Base-by-base conservation (phyloP, 1,284 basidiomycete species). In the Ceratobasidium sp. region DNA sequence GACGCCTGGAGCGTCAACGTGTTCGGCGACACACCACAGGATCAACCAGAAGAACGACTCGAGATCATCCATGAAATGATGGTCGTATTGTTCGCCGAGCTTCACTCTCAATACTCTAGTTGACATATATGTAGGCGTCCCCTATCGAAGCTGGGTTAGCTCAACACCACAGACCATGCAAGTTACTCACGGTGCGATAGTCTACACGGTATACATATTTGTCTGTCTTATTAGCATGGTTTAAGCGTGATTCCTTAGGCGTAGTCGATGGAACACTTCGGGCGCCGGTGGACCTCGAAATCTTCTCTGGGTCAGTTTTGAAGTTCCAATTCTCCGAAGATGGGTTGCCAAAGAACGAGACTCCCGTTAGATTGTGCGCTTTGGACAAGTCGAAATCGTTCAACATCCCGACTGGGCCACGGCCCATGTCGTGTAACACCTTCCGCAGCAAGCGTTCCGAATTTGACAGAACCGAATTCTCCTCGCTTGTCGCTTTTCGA, bases 1-100 rank as follows among this genome's bases (percentile, higher is more conserved):
- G 12, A n/a, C 23, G 12, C 23, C 55, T 23, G 55, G n/a, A n/a
- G 42, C 13, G 63, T 71, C 53, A n/a, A 55, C 6, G 68, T 71
- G 68, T 15, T 51, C 68, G 51, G 23, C 53, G n/a, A 58, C 68
- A 42, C 51, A 71, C 55, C 53, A 56, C 5, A 71, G 20, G 20
- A 71, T 53, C 28, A 71, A 26, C 68, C 68, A 71, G 33, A 71
- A 71, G 39, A 71, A 71, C 5, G 68, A 71, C n/a, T 71, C 53
- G 9, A 71, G 53, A n/a, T 71, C 68, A 40, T 71, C 68, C 18
- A 71, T 42, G 53, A 53, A 71, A 20, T 33, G 53, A 39, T 71
- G 68, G 15, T 53, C 51, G 55, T 56, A 71, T 7, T 33, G 60
- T 12, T 26, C 33, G n/a, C 71, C 71, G 33, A 26, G 44, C n/a